Base-by-base conservation (phyloP, 2,329 filamentous ascomycete genomes). In the Claviceps sp. region DNA sequence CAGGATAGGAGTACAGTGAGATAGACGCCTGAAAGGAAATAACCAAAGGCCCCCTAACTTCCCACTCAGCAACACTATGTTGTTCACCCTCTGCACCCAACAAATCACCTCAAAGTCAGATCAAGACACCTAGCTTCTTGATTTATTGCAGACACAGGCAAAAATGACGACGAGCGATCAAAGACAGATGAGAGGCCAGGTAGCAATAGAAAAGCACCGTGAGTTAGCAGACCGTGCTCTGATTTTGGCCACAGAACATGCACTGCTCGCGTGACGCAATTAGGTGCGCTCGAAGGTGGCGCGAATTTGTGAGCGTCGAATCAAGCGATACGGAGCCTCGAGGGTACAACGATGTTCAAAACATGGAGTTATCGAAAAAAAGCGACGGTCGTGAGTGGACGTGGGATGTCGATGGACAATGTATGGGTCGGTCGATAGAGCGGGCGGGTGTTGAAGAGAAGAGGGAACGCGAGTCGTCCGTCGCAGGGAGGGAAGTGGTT, bases 1-100 rank as follows among this genome's bases (percentile, higher is more conserved):
- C 11, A 34, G 29, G 29, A 34, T 67, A 66, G 61, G 63, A 66
- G 66, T 70, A 70, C 67, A 70, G 62, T 61, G 34, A 61, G 64
- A 65, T 64, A 58, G 58, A 59, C 58, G 61, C 64, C 62, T 61
- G 62, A 61, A 66, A 61, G 51, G 53, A 53, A 50, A 46, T 42
- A 58, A 62, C 66, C 62, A 58, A 60, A 62, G 55, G 66, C 66
- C 66, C 61, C 65, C 66, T 64, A 64, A 60, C 59, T 62, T 64
- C 62, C 64, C 57, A 60, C 61, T 60, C 63, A 66, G 61, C 61
- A 61, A 61, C 46, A 43, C 52, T 54, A 55, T 56, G 42, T 53
- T 11, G 59, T 49, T 49, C 50, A 64, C 62, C 59, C 62, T 59
- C 57, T 58, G 60, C 55, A 61, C 61, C n/a, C n/a, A n/a, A n/a